Conservation (phyloP, 108 stramenopile genomes). For the Stephanodiscus triporus region DNA sequence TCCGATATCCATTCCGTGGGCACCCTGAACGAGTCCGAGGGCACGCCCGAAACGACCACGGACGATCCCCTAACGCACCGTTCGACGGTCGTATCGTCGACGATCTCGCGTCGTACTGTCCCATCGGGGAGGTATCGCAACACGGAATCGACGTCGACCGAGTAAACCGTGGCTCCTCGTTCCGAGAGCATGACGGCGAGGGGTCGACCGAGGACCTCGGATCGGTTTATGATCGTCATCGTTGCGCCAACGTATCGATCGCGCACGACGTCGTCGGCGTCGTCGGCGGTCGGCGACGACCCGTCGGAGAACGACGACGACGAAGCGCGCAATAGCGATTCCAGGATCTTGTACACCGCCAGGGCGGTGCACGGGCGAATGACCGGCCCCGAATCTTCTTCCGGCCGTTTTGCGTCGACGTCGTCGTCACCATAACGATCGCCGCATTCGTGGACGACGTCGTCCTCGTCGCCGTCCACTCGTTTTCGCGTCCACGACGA, state of each 20-base stretch:
- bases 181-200: conserved; percentile 91
- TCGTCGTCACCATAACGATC: neutral
- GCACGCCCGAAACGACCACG: conserved; percentile 90
- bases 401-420: neutral
- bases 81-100: conserved; percentile 48
- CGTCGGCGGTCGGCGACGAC: neutral
- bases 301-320: neutral
- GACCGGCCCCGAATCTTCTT: conserved; percentile 14
- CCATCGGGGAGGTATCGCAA: conserved; percentile 54
- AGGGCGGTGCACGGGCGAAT: conserved; percentile 92
- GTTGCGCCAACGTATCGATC: conserved; percentile 57
- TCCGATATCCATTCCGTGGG: conserved; percentile 68
- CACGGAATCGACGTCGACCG: conserved; percentile 88
- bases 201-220: conserved; percentile 93
- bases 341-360: conserved; percentile 84
- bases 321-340: conserved; percentile 48
- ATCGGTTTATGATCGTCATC: conserved; percentile 91
- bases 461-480: conserved; percentile 16
- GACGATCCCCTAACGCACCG: conserved; percentile 64
- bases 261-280: neutral
- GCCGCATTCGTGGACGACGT: neutral
- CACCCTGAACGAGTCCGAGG: conserved; percentile 70
- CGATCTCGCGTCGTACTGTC: conserved; percentile 46
- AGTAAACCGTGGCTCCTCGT: conserved; percentile 90
- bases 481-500: conserved; percentile 17